Percentiles rank a stretch among this genome's conserved stretches.
These are phyloP conservation scores for Piedraia hortae DNA, from an alignment of 2,329 filamentous ascomycete species.

Conservation along the genomic window DNA sequence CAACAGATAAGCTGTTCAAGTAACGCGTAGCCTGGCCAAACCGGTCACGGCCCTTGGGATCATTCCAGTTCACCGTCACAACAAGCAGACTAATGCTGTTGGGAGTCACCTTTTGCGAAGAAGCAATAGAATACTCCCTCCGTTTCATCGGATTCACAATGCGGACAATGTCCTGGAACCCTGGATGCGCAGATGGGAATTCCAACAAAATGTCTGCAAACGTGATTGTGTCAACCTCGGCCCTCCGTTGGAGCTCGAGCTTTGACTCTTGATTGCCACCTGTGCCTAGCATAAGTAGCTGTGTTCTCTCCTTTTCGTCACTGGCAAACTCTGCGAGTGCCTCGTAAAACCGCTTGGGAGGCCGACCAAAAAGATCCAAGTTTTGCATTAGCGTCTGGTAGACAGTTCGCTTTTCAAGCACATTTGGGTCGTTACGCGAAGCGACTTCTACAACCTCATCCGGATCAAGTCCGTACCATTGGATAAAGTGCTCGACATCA, in stretches of 20 bases:
- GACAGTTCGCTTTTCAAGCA: constrained; percentile 68
- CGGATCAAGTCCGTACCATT: constrained; percentile 60
- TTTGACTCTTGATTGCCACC: constrained; percentile 38
- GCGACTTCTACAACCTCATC: constrained; percentile 78
- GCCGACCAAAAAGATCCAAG: constrained; percentile 86
- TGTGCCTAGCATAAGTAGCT: constrained; percentile 48
- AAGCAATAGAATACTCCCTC: constrained; percentile 96
- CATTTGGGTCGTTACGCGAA: constrained; percentile 44
- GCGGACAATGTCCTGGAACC: constrained; percentile 64
- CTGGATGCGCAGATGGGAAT: constrained; percentile 67
- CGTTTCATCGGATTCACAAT: constrained; percentile 85
- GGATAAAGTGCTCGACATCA: constrained; percentile 62
- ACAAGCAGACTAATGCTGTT: constrained; percentile 83
- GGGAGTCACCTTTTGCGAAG: constrained; percentile 80
- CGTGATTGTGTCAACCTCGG: constrained; percentile 73
- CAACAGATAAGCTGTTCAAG: constrained; percentile 47
- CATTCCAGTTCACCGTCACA: constrained; percentile 88
- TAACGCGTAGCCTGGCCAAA: constrained; percentile 86
- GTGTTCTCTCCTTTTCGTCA: constrained; percentile 56
- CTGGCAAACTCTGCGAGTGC: constrained; percentile 60
- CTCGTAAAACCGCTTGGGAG: constrained; percentile 96
- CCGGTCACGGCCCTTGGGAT: constrained; percentile 61
- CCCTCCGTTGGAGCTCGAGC: constrained; percentile 71
- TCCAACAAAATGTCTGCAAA: constrained; percentile 77
- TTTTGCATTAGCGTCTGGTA: constrained; percentile 82